phyloP scores from a whole-genome alignment of 306 rosid genomes.

The Gillenia trifoliata region DNA sequence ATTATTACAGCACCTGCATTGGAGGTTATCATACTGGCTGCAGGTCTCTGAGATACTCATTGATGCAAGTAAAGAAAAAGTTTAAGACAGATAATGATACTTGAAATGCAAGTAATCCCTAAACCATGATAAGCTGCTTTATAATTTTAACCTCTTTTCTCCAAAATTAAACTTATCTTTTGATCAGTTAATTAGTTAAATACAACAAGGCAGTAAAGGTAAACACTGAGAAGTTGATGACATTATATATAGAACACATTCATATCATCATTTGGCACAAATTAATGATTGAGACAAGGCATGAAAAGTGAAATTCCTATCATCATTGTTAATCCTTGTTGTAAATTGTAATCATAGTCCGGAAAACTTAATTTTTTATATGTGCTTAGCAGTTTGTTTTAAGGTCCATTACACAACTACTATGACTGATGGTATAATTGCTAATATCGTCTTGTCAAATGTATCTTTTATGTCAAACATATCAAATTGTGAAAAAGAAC shows the following conservation, averaged over 20 bases:
- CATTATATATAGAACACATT: conserved; percentile 15
- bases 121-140: neutral
- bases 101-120: conserved; percentile 36
- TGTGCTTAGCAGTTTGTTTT: too few relatives aligned
- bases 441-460: too few relatives aligned
- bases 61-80: conserved; percentile 15
- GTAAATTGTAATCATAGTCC: too few relatives aligned
- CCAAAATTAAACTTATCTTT: neutral
- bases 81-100: conserved; percentile 33
- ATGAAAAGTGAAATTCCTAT: conserved; percentile 22
- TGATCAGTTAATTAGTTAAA: neutral
- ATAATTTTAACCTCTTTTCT: neutral
- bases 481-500: too few relatives aligned
- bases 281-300: conserved; percentile 30
- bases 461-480: too few relatives aligned
- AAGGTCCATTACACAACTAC: too few relatives aligned
- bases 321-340: too few relatives aligned
- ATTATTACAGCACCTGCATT: conserved; percentile 16
- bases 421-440: too few relatives aligned
- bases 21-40: conserved; percentile 7
- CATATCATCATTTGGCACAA: conserved; percentile 8
- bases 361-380: too few relatives aligned
- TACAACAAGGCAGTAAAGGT: neutral
- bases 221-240: neutral
- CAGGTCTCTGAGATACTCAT: neutral